Conservation (phyloP, 305 asterid species). For the Fraxinus baroniana region DNA sequence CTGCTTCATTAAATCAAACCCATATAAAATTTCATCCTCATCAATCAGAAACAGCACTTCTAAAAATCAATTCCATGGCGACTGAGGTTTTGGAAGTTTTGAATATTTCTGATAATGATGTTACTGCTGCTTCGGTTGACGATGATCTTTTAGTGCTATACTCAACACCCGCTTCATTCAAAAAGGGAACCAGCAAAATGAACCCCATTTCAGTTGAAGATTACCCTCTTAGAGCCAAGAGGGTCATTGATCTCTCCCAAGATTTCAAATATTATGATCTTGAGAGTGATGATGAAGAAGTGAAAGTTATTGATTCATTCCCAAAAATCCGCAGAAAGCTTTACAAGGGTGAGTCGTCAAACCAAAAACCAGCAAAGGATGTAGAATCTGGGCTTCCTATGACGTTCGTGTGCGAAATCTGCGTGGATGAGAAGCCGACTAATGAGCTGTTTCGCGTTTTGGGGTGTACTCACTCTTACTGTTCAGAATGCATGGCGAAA, state of each 20-base stretch:
- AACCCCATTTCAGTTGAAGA: constrained; percentile 39
- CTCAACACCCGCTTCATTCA: constrained; percentile 8
- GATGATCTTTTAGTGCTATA: constrained; percentile 24
- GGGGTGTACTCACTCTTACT: constrained; percentile 54
- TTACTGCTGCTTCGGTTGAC: background rate
- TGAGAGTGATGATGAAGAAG: constrained; percentile 16
- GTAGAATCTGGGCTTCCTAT: background rate
- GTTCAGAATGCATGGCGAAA: constrained; percentile 40
- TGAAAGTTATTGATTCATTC: constrained; percentile 6
- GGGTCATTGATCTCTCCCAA: constrained; percentile 25
- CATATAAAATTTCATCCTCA: background rate
- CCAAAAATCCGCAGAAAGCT: background rate
- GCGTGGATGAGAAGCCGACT: constrained; percentile 44
- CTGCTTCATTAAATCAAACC: background rate
- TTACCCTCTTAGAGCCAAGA: constrained; percentile 1
- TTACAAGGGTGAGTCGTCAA: constrained; percentile 40
- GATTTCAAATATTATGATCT: background rate
- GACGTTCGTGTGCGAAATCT: constrained; percentile 55
- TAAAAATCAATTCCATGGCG: constrained; percentile 21
- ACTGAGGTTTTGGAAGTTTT: constrained; percentile 6
- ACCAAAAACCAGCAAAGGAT: constrained; percentile 12
- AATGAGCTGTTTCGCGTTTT: constrained; percentile 28
- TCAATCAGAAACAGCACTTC: background rate
- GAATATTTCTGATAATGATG: background rate
- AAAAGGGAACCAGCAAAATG: constrained; percentile 25